These are phyloP conservation scores for Byssochlamys sp. DNA, from an alignment of 2,329 filamentous ascomycete species.

Conservation along the genomic window DNA sequence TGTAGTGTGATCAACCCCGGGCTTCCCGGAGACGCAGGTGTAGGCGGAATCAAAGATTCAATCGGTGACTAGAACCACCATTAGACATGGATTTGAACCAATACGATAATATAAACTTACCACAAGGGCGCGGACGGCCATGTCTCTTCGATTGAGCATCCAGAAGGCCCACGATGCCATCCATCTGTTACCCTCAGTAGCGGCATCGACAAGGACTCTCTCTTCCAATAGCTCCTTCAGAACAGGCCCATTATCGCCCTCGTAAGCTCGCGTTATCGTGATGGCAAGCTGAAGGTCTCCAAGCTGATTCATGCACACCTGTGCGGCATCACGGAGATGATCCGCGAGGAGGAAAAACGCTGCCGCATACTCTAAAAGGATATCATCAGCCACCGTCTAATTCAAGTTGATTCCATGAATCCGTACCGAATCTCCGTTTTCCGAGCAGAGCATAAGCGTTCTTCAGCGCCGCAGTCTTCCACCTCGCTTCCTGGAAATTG, in stretches of 20 bases:
- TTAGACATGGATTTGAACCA: slow-evolving; percentile 9
- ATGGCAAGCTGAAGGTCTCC: slow-evolving; percentile 84
- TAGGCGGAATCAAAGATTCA: slow-evolving; percentile 51
- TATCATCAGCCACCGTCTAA: not conserved
- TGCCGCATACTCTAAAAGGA: slow-evolving; percentile 67
- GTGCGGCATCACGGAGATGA: slow-evolving; percentile 72
- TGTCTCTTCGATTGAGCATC: slow-evolving; percentile 72
- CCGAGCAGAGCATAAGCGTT: slow-evolving; percentile 93
- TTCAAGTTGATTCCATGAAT: not conserved
- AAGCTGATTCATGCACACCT: slow-evolving; percentile 76
- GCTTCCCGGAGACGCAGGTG: slow-evolving; percentile 48
- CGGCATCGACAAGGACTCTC: slow-evolving; percentile 66
- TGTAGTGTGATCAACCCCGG: slow-evolving; percentile 51
- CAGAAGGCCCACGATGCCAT: slow-evolving; percentile 91
- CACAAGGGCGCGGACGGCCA: slow-evolving; percentile 74
- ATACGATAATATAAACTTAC: slow-evolving; percentile 40
- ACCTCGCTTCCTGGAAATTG: slow-evolving; percentile 77
- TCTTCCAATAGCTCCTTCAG: slow-evolving; percentile 67
- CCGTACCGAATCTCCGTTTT: slow-evolving; percentile 70
- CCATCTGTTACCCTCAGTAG: slow-evolving; percentile 79
- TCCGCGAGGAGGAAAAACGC: slow-evolving; percentile 91
- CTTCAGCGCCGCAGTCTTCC: slow-evolving; percentile 82
- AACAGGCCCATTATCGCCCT: slow-evolving; percentile 69
- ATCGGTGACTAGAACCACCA: slow-evolving; percentile 56
- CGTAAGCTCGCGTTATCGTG: slow-evolving; percentile 76